Evolutionary conservation across 768 basidiomycete species (phyloP).

Genomic region (Mycena sanguinolenta): DNA sequence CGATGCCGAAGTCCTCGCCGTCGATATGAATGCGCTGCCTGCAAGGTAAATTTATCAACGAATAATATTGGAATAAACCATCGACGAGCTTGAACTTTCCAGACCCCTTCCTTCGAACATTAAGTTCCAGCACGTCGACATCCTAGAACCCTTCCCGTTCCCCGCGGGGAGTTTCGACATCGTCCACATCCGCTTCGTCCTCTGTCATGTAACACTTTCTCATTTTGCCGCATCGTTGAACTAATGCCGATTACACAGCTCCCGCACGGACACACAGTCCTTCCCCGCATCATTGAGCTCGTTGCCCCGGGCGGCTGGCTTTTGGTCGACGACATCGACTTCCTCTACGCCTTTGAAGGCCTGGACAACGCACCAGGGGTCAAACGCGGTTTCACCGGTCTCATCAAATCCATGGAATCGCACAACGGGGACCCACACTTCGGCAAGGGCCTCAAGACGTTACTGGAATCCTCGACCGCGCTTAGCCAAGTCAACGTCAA

Average conservation of each 20-base stretch:
- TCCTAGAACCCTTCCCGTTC: constrained; percentile 40
- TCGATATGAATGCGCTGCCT: constrained; percentile 24
- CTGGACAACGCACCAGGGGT: constrained; percentile 20
- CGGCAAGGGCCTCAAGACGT: constrained; percentile 12
- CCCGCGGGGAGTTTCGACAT: constrained; percentile 40
- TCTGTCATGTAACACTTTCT: constrained; percentile 37
- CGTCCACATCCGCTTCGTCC: constrained; percentile 41
- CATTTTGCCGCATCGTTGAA: neutral
- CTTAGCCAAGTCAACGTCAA: constrained; percentile 17
- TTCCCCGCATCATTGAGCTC: constrained; percentile 35
- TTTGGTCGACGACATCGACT: constrained; percentile 40
- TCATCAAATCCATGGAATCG: constrained; percentile 25
- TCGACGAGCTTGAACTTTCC: neutral
- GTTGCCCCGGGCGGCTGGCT: too few species aligned
- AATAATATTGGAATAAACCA: neutral
- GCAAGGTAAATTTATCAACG: constrained; percentile 5
- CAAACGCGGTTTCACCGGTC: constrained; percentile 13
- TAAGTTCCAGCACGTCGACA: constrained; percentile 33
- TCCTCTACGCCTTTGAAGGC: constrained; percentile 21
- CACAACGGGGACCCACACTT: constrained; percentile 22
- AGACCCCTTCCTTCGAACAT: constrained; percentile 40
- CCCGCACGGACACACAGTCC: constrained; percentile 32
- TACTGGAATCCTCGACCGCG: constrained; percentile 10
- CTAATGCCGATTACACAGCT: constrained; percentile 24
- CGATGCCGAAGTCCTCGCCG: too few species aligned